Base-by-base conservation (phyloP, 192 early-diverging fungal species). In the Coemansia reversa region DNA sequence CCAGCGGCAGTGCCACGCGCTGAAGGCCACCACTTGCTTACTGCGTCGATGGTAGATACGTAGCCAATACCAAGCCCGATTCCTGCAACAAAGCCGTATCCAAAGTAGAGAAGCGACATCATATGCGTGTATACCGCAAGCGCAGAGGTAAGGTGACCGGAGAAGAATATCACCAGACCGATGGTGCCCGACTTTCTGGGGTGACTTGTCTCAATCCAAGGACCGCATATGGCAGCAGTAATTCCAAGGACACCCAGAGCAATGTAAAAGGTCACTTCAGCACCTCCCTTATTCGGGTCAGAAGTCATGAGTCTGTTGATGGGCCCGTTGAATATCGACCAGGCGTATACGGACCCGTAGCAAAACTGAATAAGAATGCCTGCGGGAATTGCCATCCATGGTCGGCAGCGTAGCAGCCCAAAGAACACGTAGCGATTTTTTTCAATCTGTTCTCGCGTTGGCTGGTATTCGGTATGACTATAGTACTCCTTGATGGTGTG, bases 21-120 rank as follows among this genome's bases (percentile, higher is more conserved):
- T 22, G 81, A 81, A 7, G 87, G 84, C 74, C 84, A 88, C 87
- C 87, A 88, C 52, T 86, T 86, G 70, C 84, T 84, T 22, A 86
- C 74, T 1, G 82, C 79, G 19, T 82, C 84, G 50, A 87, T 82
- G 2, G 87, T 85, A 0, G 85, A 84, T n/a, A 89, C 84, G 48
- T 87, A 89, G 20, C 82, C 83, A 23, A 89, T 77, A 1, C 87
- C 87, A 16, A 89, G 76, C 1, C 87, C 86, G 12, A 82, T 66
- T 20, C 86, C 86, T 2, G 83, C 86, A 69, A 89, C 67, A 64
- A 89, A 71, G 23, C 87, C 86, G 55, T 87, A 89, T 54, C 87
- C 84, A 71, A 87, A 65, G 61, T 87, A 90, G 51, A 88, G 69
- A 14, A 90, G 65, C 53, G 83, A 80, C 11, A 90, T 82, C 56